Conservation (phyloP, 1,284 basidiomycete species). For the Cutaneotrichosporon dermatis region DNA sequence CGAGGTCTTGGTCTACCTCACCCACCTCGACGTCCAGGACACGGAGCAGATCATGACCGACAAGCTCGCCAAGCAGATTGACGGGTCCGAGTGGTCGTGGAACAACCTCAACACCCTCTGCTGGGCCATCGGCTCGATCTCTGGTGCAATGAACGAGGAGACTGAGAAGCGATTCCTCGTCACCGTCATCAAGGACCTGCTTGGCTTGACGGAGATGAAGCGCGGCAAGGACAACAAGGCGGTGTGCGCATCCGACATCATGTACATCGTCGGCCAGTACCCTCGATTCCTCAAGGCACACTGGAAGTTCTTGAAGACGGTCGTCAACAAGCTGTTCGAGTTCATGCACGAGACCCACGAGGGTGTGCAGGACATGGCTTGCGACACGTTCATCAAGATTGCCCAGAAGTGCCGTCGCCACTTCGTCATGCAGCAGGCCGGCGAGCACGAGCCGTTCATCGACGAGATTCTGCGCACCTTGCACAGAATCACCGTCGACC, state of each 20-base stretch:
- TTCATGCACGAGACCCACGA: slow-evolving; percentile 99
- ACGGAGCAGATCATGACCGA: slow-evolving; percentile 96
- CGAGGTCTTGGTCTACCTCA: slow-evolving; percentile 92
- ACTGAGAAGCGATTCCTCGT: slow-evolving; percentile 99
- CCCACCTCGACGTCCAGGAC: slow-evolving; percentile 92
- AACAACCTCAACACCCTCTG: slow-evolving; percentile 98
- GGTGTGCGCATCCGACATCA: slow-evolving; percentile 98
- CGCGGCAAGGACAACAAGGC: slow-evolving; percentile 99
- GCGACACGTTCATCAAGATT: slow-evolving; percentile 99
- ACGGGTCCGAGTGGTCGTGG: slow-evolving; percentile 99
- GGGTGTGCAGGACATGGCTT: slow-evolving; percentile 99
- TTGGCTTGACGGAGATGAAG: slow-evolving; percentile 97
- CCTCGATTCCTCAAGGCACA: slow-evolving; percentile 99
- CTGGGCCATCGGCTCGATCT: slow-evolving; percentile 99
- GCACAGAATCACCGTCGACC: slow-evolving; percentile 90
- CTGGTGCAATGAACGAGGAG: slow-evolving; percentile 99
- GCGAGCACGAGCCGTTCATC: slow-evolving; percentile 95
- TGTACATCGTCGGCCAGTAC: slow-evolving; percentile 99
- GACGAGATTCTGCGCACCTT: slow-evolving; percentile 92
- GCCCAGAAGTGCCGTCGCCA: slow-evolving; percentile 97
- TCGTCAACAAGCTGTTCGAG: slow-evolving; percentile 99
- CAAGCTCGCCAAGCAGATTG: slow-evolving; percentile 94
- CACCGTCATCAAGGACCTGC: slow-evolving; percentile 96
- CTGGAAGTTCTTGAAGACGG: slow-evolving; percentile 99
- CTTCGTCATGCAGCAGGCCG: slow-evolving; percentile 98